phyloP scores from a whole-genome alignment of 805 yeast genomes.

The Candida qinlingensis region DNA sequence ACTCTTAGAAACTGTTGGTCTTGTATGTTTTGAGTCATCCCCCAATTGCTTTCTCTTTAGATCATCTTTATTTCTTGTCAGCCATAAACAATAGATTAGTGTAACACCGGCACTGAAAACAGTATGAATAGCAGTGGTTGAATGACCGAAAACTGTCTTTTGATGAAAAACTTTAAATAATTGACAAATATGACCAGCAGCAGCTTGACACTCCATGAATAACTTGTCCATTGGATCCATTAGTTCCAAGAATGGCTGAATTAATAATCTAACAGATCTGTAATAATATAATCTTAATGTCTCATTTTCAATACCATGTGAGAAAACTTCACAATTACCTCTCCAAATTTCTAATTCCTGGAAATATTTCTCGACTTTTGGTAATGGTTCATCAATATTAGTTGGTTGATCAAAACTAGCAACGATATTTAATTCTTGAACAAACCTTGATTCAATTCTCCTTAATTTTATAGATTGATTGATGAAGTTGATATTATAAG shows the following conservation, averaged over 20 bases:
- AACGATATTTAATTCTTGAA: slow-evolving; percentile 42
- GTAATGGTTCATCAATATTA: slow-evolving; percentile 34
- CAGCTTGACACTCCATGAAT: slow-evolving; percentile 64
- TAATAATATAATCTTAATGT: slow-evolving; percentile 55
- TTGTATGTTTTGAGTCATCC: slow-evolving; percentile 53
- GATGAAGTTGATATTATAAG: slow-evolving; percentile 33
- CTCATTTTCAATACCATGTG: slow-evolving; percentile 50
- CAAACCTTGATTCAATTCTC: slow-evolving; percentile 55
- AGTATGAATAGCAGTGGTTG: slow-evolving; percentile 62
- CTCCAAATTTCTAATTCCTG: slow-evolving; percentile 56
- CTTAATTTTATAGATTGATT: slow-evolving; percentile 53
- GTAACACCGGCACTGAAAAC: slow-evolving; percentile 68
- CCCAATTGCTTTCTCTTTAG: slow-evolving; percentile 48
- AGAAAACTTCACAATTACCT: slow-evolving; percentile 42
- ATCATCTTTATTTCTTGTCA: slow-evolving; percentile 57
- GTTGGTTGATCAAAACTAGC: slow-evolving; percentile 18
- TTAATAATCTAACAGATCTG: slow-evolving; percentile 51
- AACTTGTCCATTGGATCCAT: slow-evolving; percentile 55
- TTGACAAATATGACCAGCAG: slow-evolving; percentile 67
- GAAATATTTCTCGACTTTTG: slow-evolving; percentile 46
- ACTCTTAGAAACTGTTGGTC: slow-evolving; percentile 51
- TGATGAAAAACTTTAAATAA: slow-evolving; percentile 59
- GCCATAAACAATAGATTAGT: slow-evolving; percentile 59
- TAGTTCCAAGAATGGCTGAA: slow-evolving; percentile 60
- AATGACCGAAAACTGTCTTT: slow-evolving; percentile 56